A percentile compares a stretch with the other conserved stretches of the same genome.
These are phyloP conservation scores for Myrica gale DNA, from an alignment of 306 rosid genomes.

Conservation along the genomic window DNA sequence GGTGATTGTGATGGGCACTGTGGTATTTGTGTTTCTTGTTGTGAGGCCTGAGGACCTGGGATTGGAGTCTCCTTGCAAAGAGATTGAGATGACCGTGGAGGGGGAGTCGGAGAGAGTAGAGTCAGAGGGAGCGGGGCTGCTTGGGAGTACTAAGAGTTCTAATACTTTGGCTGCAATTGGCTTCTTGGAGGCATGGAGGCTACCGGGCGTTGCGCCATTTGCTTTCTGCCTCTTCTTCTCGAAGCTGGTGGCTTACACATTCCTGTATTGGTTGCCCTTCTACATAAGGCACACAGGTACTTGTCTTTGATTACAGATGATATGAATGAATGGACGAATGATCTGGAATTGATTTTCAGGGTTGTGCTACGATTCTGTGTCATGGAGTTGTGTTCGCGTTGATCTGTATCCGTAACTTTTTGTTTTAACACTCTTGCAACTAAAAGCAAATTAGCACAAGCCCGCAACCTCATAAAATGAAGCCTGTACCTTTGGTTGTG, in stretches of 20 bases:
- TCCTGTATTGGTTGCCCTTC: slow-evolving; percentile 89
- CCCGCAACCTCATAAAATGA: not conserved
- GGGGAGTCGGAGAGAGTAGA: slow-evolving; percentile 42
- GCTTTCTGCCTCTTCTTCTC: slow-evolving; percentile 88
- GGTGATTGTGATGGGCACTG: slow-evolving; percentile 59
- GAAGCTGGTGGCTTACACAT: slow-evolving; percentile 92
- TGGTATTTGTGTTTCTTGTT: slow-evolving; percentile 75
- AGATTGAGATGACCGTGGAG: slow-evolving; percentile 53
- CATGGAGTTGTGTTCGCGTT: not conserved
- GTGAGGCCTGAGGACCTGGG: slow-evolving; percentile 68
- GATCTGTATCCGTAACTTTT: not conserved
- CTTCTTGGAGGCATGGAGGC: slow-evolving; percentile 88
- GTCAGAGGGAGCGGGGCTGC: slow-evolving; percentile 67
- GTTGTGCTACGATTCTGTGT: not conserved
- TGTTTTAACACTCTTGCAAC: not conserved
- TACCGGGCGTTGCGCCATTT: slow-evolving; percentile 85
- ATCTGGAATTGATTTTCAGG: not conserved
- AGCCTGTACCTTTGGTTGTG: not conserved
- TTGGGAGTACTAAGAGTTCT: slow-evolving; percentile 30
- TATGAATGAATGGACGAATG: not conserved
- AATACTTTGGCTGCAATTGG: slow-evolving; percentile 75
- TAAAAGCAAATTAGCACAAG: not conserved
- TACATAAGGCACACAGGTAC: slow-evolving; percentile 78
- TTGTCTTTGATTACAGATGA: not conserved
- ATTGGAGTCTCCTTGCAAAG: slow-evolving; percentile 46